Base-by-base conservation (phyloP, 1,139 yeast genomes). In the Arxiozyma bovina region DNA sequence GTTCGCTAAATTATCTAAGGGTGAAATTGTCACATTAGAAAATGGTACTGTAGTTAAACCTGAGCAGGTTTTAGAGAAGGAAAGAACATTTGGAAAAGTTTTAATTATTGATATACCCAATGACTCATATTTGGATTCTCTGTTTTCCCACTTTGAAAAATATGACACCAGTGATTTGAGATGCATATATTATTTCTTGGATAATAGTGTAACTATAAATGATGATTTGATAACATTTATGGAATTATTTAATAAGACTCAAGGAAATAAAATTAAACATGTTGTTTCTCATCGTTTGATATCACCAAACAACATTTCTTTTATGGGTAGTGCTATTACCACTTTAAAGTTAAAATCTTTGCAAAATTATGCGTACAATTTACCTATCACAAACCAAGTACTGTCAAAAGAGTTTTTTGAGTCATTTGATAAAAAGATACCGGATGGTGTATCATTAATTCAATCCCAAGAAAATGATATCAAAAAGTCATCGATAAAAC, bases 71-170 rank as follows among this genome's bases (percentile, higher is more conserved):
- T 63, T 91, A 57, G 91, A 80, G 1, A 80, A 81, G 4, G 73
- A 82, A 4, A 78, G 83, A 54, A 61, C 69, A 0, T 86, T 85
- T 55, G 77, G 81, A 1, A 80, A 85, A 45, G 73, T 87, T 18
- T 68, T 90, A 48, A 74, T 93, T 3, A 64, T 93, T 15, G 97
- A 93, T 66, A 79, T 91, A 40, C 96, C 98, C 0, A 72, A 75
- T 30, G 55, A 58, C 0, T 68, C 67, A 0, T 87, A 83, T 62
- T 65, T 88, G n/a, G 63, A 48, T 4, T 51, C 48, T 43, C 50
- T 56, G 43, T 25, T 53, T 18, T 65, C 67, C n/a, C 53, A 52
- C 34, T 65, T 66, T 50, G 67, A 68, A 20, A 56, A 52, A 27
- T 67, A 65, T 48, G 64, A 71, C 46, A 34, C 21, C 6, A 75